Conservation (phyloP, 306 rosid genomes). For the Vigna unguiculata region DNA sequence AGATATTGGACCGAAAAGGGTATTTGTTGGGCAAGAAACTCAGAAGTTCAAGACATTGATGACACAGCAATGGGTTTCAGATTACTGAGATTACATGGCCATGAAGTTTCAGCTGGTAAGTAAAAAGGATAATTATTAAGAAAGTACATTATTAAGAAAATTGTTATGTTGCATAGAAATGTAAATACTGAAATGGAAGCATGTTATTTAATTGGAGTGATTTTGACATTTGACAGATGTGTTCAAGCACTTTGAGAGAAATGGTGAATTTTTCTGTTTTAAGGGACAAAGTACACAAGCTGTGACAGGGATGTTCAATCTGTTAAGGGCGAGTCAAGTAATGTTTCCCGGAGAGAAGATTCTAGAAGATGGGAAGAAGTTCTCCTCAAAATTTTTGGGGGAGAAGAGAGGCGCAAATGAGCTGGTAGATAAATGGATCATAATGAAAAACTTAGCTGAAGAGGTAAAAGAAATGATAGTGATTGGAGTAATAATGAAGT, state of each 20-base stretch:
- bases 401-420: conserved; percentile 66
- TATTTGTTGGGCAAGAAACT: conserved; percentile 84
- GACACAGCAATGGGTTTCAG: conserved; percentile 96
- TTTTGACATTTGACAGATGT: conserved; percentile 62
- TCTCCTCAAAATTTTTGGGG: conserved; percentile 64
- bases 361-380: conserved; percentile 69
- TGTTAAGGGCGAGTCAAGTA: conserved; percentile 72
- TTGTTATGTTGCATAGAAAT: too few relatives aligned
- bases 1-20: conserved; percentile 88
- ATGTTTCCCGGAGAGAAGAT: conserved; percentile 74
- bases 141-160: too few relatives aligned
- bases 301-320: conserved; percentile 85
- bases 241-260: conserved; percentile 76
- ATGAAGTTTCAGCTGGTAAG: conserved; percentile 71
- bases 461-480: conserved; percentile 63
- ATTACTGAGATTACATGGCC: conserved; percentile 74
- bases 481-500: too few relatives aligned
- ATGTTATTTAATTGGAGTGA: not conserved
- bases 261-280: conserved; percentile 77
- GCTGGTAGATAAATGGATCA: conserved; percentile 90
- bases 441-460: conserved; percentile 71
- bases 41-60: conserved; percentile 79
- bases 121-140: not conserved
- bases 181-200: too few relatives aligned
- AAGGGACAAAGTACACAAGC: conserved; percentile 79